Conservation (phyloP, 306 rosid genomes). For the Canavalia ensiformis region DNA sequence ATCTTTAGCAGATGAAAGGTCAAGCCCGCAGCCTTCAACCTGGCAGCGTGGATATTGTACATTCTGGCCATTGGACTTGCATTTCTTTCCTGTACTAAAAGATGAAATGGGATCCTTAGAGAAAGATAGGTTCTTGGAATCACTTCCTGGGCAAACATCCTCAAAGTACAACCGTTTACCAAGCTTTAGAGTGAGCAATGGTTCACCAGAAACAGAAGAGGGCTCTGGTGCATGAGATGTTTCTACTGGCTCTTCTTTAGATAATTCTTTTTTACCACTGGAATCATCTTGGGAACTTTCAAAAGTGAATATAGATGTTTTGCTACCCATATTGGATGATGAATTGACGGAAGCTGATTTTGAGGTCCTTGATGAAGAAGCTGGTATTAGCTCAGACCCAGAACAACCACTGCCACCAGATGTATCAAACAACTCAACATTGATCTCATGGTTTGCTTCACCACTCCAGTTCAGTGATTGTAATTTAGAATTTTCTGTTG, state of each 20-base stretch:
- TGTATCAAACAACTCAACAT: conserved; percentile 58
- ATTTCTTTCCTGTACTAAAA: conserved; percentile 56
- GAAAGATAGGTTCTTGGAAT: conserved; percentile 52
- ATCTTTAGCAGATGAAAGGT: conserved; percentile 75
- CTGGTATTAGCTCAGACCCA: conserved; percentile 59
- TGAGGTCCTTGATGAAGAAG: conserved; percentile 69
- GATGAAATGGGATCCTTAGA: conserved; percentile 55
- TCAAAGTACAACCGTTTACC: conserved; percentile 82
- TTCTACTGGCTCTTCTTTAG: conserved; percentile 54
- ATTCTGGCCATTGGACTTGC: conserved; percentile 55
- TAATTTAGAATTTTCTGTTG: conserved; percentile 59
- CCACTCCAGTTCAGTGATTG: conserved; percentile 57
- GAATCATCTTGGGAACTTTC: conserved; percentile 65
- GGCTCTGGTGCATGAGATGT: conserved; percentile 55
- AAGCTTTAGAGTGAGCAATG: conserved; percentile 81
- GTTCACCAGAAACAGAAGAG: conserved; percentile 72
- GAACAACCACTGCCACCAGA: conserved; percentile 61
- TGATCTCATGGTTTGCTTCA: conserved; percentile 61
- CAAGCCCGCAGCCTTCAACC: conserved; percentile 88
- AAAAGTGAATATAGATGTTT: conserved; percentile 58
- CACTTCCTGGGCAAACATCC: conserved; percentile 61
- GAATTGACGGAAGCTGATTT: conserved; percentile 74
- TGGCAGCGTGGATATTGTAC: conserved; percentile 63
- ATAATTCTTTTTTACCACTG: conserved; percentile 56
- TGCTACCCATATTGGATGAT: conserved; percentile 70